Evolutionary conservation across 768 basidiomycete species (phyloP).

Genomic region (Termitomyces sp.): DNA sequence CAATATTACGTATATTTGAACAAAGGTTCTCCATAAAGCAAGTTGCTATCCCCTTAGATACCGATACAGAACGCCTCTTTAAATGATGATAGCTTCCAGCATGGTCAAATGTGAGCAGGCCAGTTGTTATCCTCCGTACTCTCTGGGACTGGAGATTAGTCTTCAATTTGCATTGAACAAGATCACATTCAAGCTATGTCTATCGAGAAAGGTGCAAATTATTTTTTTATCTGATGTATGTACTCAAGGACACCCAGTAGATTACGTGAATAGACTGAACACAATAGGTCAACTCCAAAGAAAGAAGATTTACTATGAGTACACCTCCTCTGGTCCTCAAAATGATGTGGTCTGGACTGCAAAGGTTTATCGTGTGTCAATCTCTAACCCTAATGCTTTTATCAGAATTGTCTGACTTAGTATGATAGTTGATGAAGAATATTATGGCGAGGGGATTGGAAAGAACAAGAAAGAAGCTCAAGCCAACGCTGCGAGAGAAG

Average conservation of each 20-base stretch:
- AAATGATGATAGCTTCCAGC: not conserved
- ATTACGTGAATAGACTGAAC: conserved; percentile 16
- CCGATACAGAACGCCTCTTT: not conserved
- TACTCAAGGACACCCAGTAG: not conserved
- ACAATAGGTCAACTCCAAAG: conserved; percentile 3
- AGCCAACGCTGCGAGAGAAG: conserved; percentile 5
- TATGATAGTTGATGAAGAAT: conserved; percentile 7
- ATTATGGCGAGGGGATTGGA: conserved; percentile 10
- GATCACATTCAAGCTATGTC: not conserved
- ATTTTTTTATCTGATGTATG: too few relatives aligned
- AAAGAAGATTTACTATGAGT: conserved; percentile 6
- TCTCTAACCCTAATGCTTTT: not conserved
- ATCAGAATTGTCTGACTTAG: not conserved
- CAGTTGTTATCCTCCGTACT: too few relatives aligned
- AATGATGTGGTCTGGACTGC: conserved; percentile 20
- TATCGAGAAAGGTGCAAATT: not conserved
- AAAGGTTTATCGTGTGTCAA: conserved; percentile 21
- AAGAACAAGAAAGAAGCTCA: conserved; percentile 3
- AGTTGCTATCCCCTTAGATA: not conserved
- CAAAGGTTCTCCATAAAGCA: not conserved
- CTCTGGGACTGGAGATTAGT: not conserved
- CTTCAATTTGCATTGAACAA: not conserved
- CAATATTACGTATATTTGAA: not conserved
- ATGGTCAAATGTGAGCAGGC: not conserved
- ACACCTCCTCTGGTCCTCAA: conserved; percentile 15